Base-by-base conservation (phyloP, 495 filamentous ascomycete genomes). In the Penicillium soppii region DNA sequence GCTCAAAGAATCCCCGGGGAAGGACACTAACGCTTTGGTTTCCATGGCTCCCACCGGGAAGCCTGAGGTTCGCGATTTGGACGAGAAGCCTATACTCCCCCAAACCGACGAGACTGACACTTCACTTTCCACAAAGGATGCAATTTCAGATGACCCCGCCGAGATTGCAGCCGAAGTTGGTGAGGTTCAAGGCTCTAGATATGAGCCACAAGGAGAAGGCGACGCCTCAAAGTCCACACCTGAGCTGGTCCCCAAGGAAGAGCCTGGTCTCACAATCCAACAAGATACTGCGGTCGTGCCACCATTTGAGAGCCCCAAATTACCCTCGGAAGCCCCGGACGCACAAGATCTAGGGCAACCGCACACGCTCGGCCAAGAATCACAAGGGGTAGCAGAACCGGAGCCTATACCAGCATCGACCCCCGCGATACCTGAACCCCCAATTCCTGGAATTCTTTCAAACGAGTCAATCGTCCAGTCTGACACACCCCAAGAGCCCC, bases 251-350 rank as follows among this genome's bases (percentile, higher is more conserved):
- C 33, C 20, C 22, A 56, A 46, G 7, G 33, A 51, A 26, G 32
- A 26, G 13, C 8, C 32, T 36, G 20, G 35, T 7, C 7, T 25
- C 15, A 2, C 47, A 39, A 32, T 17, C 13, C 25, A 30, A 6
- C 25, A 39, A 5, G 23, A 23, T 5, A 25, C 0, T 22, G 5
- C 33, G 19, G 22, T 25, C 16, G 39, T 27, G 16, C 17, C 32
- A 17, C 20, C 46, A 16, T 51, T 55, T 33, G 47, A 36, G 20
- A 15, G 43, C 7, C 37, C 43, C 4, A 57, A 48, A 23, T 43
- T 54, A 16, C 23, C 36, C 4, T 21, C 37, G 13, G 50, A 63
- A 36, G 21, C 38, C 25, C 15, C 37, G 21, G 38, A 21, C 21
- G 36, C 49, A 42, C 45, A 53, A 13, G n/a, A 36, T 23, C 7